Base-by-base conservation (phyloP, 2,329 filamentous ascomycete species). In the Trichoderma sp. region DNA sequence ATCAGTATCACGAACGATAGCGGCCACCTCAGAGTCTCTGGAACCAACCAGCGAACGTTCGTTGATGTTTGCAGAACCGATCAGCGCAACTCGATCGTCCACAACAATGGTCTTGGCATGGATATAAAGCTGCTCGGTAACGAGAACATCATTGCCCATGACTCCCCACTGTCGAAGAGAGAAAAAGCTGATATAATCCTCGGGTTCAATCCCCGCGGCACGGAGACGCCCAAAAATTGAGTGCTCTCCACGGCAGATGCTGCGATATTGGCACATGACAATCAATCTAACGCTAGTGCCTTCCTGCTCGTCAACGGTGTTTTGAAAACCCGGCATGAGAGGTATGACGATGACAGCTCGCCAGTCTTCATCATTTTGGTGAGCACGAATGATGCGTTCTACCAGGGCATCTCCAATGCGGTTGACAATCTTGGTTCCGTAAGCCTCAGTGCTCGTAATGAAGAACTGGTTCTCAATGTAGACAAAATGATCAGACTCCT, bases 401-500 rank as follows among this genome's bases (percentile, higher is more conserved):
- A 98, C 95, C 37, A 99, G 84, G 3, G 96, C 95, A 80, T 98
- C 95, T 62, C 95, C 95, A 73, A 99, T 97, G 73, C 91, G 89
- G 79, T 99, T 99, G 78, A 93, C 88, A 72, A 99, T 96, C 77
- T 90, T 93, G 14, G 91, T 92, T 64, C 92, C 92, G 74, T 97
- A 89, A 5, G 94, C 94, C 76, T 96, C 92, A 62, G 92, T 96
- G 73, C 93, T 97, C 43, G 93, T 96, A 79, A 99, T 92, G 83
- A 97, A 99, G 81, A 98, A 99, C 77, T 99, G 96, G 77, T 99
- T 99, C 79, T 99, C 96, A 73, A 98, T 97, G 80, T 99, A 98
- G 63, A 98, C 93, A 76, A 97, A 97, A 79, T 98, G 96, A 59
- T 99, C 93, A 1, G 94, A 97, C 72, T 95, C 91, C 73, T 96